phyloP scores from a whole-genome alignment of 352 stramenopile species.

The Pythium grandisporangium region DNA sequence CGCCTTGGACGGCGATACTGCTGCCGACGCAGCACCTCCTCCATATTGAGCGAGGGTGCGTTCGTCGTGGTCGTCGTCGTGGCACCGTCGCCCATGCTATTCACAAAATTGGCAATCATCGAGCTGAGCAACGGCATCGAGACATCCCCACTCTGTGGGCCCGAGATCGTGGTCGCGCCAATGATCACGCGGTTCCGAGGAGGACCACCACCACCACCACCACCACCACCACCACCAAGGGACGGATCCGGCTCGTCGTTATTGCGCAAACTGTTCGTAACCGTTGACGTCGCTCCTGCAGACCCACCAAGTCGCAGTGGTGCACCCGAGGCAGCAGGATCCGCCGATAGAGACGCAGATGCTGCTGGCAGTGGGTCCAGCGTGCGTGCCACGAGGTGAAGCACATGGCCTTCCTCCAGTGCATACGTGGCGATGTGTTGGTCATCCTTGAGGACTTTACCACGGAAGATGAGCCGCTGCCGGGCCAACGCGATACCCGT shows the following conservation, averaged over 20 bases:
- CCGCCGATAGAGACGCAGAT: neutral
- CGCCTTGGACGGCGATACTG: no score
- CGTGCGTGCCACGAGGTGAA: constrained; percentile 68
- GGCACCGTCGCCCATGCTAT: constrained; percentile 10
- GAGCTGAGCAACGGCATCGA: constrained; percentile 80
- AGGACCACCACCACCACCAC: no score
- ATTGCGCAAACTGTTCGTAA: constrained; percentile 11
- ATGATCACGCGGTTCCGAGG: constrained; percentile 45
- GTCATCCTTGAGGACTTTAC: constrained; percentile 84
- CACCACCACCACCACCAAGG: constrained; percentile 14
- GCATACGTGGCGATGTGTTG: constrained; percentile 61
- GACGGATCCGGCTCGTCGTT: constrained; percentile 72
- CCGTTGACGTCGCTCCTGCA: constrained; percentile 2
- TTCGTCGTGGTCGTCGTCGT: neutral
- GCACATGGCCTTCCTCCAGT: constrained; percentile 72
- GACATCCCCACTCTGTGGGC: constrained; percentile 51
- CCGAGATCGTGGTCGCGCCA: constrained; percentile 64
- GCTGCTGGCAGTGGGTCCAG: constrained; percentile 13
- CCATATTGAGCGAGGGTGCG: no score
- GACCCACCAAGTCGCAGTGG: constrained; percentile 1
- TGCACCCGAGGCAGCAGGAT: neutral
- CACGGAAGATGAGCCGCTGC: constrained; percentile 80
- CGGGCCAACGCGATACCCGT: constrained; percentile 66
- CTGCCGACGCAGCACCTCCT: neutral
- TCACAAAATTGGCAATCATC: constrained; percentile 75